Conservation (phyloP, 805 yeast species). For the Candida tammaniensis region DNA sequence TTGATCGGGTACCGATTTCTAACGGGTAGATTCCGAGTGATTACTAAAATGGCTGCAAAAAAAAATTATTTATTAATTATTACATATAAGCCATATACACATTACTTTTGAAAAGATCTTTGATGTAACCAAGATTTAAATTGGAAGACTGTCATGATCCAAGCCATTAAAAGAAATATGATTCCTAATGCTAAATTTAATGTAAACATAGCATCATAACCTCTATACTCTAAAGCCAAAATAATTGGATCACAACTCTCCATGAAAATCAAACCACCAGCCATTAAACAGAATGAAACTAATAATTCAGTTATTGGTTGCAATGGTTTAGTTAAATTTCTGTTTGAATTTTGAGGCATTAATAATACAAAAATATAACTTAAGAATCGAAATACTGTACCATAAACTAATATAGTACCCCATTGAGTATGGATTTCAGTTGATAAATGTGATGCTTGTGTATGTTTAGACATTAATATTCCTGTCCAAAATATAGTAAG, state of each 20-base stretch:
- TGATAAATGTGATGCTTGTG: constrained; percentile 75
- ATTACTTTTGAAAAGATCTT: too few species aligned
- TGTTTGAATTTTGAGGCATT: constrained; percentile 32
- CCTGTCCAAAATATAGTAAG: constrained; percentile 97
- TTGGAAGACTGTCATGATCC: constrained; percentile 73
- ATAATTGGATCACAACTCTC: constrained; percentile 86
- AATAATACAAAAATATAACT: constrained; percentile 58
- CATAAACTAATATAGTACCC: constrained; percentile 85
- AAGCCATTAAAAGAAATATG: constrained; percentile 77
- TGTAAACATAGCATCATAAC: constrained; percentile 87
- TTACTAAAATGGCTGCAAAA: too few species aligned
- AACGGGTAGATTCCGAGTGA: too few species aligned
- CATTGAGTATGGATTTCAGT: constrained; percentile 86
- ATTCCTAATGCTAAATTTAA: constrained; percentile 82
- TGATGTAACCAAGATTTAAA: constrained; percentile 56
- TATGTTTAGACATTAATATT: constrained; percentile 89
- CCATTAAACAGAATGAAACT: constrained; percentile 71
- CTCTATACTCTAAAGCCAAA: constrained; percentile 65
- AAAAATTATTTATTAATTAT: too few species aligned
- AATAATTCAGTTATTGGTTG: constrained; percentile 87
- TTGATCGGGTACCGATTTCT: too few species aligned
- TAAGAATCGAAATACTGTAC: constrained; percentile 70
- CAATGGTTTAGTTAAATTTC: constrained; percentile 25
- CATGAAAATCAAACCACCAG: constrained; percentile 93
- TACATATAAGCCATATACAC: too few species aligned